phyloP scores from a whole-genome alignment of 805 yeast species.

The Kodamaea kaohsiungensis region DNA sequence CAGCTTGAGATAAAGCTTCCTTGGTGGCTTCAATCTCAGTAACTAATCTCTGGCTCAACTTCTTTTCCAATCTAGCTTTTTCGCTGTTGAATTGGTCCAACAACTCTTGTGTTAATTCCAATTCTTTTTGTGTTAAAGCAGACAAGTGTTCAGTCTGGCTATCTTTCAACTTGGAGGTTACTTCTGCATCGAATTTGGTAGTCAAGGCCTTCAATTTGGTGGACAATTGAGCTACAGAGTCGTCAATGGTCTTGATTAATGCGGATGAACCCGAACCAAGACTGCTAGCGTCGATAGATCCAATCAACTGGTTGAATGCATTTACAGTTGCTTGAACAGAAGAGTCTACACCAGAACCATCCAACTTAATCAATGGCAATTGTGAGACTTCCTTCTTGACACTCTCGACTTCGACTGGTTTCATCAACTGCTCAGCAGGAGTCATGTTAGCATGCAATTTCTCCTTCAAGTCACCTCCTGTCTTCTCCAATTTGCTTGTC shows the following conservation, averaged over 20 bases:
- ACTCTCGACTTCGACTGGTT: slow-evolving; percentile 39
- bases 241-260: slow-evolving; percentile 33
- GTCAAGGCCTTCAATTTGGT: slow-evolving; percentile 34
- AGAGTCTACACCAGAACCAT: slow-evolving; percentile 28
- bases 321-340: slow-evolving; percentile 36
- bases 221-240: slow-evolving; percentile 33
- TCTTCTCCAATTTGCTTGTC: slow-evolving; percentile 32
- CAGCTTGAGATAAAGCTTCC: slow-evolving; percentile 64
- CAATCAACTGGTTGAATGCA: slow-evolving; percentile 40
- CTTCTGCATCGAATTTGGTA: slow-evolving; percentile 36
- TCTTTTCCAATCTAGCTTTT: slow-evolving; percentile 57
- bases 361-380: slow-evolving; percentile 33
- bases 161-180: slow-evolving; percentile 34
- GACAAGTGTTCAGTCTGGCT: slow-evolving; percentile 42
- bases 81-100: slow-evolving; percentile 62
- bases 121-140: slow-evolving; percentile 48
- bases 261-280: slow-evolving; percentile 24
- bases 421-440: slow-evolving; percentile 45
- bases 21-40: slow-evolving; percentile 70
- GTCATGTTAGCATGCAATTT: slow-evolving; percentile 23
- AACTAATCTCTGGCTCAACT: slow-evolving; percentile 56
- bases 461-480: slow-evolving; percentile 35
- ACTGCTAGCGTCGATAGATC: slow-evolving; percentile 32
- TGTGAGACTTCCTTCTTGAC: slow-evolving; percentile 29
- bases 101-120: slow-evolving; percentile 58